phyloP scores from a whole-genome alignment of 1,139 yeast species.

The Pichiaceae sp. region DNA sequence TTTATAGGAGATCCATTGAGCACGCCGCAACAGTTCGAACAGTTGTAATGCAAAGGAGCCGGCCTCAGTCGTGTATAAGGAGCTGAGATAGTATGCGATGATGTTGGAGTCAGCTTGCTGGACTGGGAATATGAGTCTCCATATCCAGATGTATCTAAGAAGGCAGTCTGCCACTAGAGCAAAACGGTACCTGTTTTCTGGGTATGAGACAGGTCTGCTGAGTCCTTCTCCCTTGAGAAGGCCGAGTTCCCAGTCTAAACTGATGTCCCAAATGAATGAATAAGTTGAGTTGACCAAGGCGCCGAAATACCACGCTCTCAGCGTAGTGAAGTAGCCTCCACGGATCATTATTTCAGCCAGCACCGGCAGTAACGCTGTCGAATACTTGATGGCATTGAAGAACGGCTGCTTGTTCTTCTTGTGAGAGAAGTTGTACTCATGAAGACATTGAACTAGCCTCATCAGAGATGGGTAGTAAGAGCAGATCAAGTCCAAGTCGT shows the following conservation, averaged over 20 bases:
- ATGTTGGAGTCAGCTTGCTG: slow-evolving; percentile 9
- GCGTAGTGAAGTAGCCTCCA: slow-evolving; percentile 9
- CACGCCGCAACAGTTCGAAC: slow-evolving; percentile 72
- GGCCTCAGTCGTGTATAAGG: slow-evolving; percentile 42
- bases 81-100: slow-evolving; percentile 9
- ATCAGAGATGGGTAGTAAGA: slow-evolving; percentile 56
- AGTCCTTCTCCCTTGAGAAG: slow-evolving; percentile 29
- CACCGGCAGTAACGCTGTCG: slow-evolving; percentile 59
- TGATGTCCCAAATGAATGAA: slow-evolving; percentile 81
- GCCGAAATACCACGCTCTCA: slow-evolving; percentile 40
- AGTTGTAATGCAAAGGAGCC: slow-evolving; percentile 61
- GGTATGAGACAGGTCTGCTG: slow-evolving; percentile 10
- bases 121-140: slow-evolving; percentile 28
- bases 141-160: slow-evolving; percentile 70
- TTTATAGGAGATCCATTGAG: slow-evolving; percentile 84
- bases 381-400: slow-evolving; percentile 66
- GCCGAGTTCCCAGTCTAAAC: slow-evolving; percentile 82
- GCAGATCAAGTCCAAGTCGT: slow-evolving; percentile 38
- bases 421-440: slow-evolving; percentile 49
- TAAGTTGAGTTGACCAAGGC: slow-evolving; percentile 62
- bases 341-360: slow-evolving; percentile 35
- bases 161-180: slow-evolving; percentile 54
- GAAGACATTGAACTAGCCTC: slow-evolving; percentile 72
- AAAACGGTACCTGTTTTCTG: slow-evolving; percentile 34
- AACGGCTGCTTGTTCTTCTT: slow-evolving; percentile 45